These are phyloP conservation scores for Allium fistulosum DNA, from an alignment of 106 monocot species.

Conservation along the genomic window DNA sequence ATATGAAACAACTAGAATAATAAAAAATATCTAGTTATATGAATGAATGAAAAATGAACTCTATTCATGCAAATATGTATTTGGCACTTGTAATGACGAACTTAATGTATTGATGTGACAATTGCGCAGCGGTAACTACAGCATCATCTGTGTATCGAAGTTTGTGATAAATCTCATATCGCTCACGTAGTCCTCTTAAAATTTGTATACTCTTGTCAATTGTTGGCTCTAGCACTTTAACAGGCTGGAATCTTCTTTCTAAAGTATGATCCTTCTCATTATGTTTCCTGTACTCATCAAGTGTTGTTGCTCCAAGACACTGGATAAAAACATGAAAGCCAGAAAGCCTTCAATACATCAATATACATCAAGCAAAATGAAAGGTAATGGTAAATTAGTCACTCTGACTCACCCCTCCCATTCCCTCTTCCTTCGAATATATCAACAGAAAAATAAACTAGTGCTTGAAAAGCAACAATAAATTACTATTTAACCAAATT, in stretches of 20 bases:
- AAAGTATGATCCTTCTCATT: constrained; percentile 24
- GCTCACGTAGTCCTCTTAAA: constrained; percentile 17
- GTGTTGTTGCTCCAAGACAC: constrained; percentile 29
- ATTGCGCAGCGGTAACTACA: constrained; percentile 16
- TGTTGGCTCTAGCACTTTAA: constrained; percentile 25
- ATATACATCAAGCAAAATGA: too few relatives aligned
- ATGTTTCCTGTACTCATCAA: constrained; percentile 27
- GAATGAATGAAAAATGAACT: too few relatives aligned
- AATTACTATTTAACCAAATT: too few relatives aligned
- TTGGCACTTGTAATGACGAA: background rate
- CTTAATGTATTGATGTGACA: constrained; percentile 25
- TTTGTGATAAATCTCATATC: constrained; percentile 26
- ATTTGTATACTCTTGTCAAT: constrained; percentile 22
- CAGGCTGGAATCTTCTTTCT: constrained; percentile 27
- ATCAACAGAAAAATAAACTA: too few relatives aligned
- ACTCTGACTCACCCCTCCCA: too few relatives aligned
- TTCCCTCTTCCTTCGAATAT: too few relatives aligned
- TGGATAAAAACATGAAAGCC: background rate
- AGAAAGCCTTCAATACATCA: too few relatives aligned
- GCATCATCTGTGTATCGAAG: constrained; percentile 25
- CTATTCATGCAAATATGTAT: too few relatives aligned
- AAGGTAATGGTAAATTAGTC: too few relatives aligned
- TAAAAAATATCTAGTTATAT: too few relatives aligned
- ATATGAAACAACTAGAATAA: too few relatives aligned
- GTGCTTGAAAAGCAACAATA: too few relatives aligned